phyloP scores from a whole-genome alignment of 768 basidiomycete species.

The Naganishia antarctica region DNA sequence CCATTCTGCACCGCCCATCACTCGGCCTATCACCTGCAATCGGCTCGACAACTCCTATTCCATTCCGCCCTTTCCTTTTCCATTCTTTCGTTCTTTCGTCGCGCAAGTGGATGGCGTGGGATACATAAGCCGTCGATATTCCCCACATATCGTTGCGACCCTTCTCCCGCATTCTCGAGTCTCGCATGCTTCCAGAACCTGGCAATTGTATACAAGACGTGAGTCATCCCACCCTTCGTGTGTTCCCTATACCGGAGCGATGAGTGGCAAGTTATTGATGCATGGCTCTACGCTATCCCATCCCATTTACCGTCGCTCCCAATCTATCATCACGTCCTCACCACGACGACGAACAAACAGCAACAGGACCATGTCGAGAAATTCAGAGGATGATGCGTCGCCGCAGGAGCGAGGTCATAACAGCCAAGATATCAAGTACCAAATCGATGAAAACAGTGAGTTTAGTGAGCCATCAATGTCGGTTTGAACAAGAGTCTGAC shows the following conservation, averaged over 20 bases:
- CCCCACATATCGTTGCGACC: neutral
- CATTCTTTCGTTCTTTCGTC: no score
- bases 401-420: neutral
- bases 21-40: neutral
- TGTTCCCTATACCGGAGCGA: no score
- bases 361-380: conserved; percentile 8
- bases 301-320: neutral
- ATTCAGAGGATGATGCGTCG: conserved; percentile 2
- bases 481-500: neutral
- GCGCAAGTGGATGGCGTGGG: neutral
- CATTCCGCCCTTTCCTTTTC: neutral
- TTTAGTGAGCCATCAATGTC: neutral
- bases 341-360: neutral
- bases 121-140: conserved; percentile 19
- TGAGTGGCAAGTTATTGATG: no score
- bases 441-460: conserved; percentile 12
- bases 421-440: neutral
- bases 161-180: conserved; percentile 6
- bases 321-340: neutral
- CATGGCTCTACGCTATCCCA: neutral
- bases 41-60: conserved; percentile 4
- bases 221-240: neutral
- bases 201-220: neutral
- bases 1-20: neutral
- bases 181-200: conserved; percentile 10